These are phyloP conservation scores for Cyberlindnera nakhonratchasimensis DNA, from an alignment of 805 yeast genomes.

Conservation along the genomic window DNA sequence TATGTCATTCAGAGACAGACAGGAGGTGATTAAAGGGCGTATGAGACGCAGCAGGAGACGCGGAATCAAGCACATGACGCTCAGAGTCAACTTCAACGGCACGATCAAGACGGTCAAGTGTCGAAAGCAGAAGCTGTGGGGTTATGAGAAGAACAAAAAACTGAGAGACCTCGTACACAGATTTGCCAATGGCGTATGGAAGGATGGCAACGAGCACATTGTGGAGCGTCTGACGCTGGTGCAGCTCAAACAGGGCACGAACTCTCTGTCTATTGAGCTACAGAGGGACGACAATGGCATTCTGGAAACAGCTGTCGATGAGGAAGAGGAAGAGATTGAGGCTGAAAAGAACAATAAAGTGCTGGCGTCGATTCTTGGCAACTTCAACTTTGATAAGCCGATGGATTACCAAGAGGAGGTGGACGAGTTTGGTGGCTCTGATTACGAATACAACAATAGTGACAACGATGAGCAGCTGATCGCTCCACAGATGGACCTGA, in stretches of 20 bases:
- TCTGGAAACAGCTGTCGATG: constrained; percentile 30
- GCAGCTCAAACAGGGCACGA: constrained; percentile 18
- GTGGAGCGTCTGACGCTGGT: constrained; percentile 50
- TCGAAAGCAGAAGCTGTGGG: constrained; percentile 86
- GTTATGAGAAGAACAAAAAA: constrained; percentile 66
- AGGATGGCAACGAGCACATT: constrained; percentile 73
- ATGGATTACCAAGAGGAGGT: constrained; percentile 39
- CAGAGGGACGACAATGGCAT: constrained; percentile 18
- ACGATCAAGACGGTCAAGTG: constrained; percentile 52
- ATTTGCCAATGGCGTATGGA: constrained; percentile 70
- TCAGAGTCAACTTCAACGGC: constrained; percentile 61
- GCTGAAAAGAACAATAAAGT: constrained; percentile 43
- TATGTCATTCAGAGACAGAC: constrained; percentile 40
- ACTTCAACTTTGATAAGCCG: constrained; percentile 52
- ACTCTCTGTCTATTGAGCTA: constrained; percentile 14
- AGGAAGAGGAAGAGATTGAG: constrained; percentile 38
- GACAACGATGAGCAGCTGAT: constrained; percentile 32
- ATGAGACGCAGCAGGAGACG: constrained; percentile 54
- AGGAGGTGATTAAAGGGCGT: constrained; percentile 54
- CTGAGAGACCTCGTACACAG: constrained; percentile 59
- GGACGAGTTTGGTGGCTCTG: constrained; percentile 38
- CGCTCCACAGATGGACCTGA: constrained; percentile 13
- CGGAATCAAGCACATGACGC: constrained; percentile 49
- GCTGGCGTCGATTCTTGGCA: constrained; percentile 44
- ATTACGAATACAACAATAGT: constrained; percentile 47